These are phyloP conservation scores for Exobasidium cylindrosporum DNA, from an alignment of 1,284 basidiomycete genomes.

Conservation along the genomic window DNA sequence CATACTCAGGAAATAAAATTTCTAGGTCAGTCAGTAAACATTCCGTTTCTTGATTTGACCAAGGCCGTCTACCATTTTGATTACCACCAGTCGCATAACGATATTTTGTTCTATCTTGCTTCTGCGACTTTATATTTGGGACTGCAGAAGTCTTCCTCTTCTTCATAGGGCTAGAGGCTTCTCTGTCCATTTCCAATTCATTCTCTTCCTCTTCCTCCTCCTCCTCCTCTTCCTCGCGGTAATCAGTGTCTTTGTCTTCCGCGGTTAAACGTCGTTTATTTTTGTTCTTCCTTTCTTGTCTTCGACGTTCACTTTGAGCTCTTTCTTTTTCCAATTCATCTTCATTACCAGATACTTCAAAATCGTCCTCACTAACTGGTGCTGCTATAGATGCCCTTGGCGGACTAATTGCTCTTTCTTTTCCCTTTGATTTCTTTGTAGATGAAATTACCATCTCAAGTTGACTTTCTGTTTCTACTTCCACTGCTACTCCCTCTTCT, in stretches of 20 bases:
- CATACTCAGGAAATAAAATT: constrained; percentile 22
- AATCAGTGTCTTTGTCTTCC: not conserved
- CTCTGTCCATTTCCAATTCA: too few relatives aligned
- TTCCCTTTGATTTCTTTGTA: not conserved
- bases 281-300: not conserved
- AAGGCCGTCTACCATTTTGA: constrained; percentile 26
- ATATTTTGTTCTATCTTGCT: not conserved
- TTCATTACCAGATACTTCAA: not conserved
- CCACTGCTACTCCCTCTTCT: not conserved
- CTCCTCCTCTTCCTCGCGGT: not conserved
- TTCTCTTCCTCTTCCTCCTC: too few relatives aligned
- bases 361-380: not conserved
- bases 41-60: constrained; percentile 23
- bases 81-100: constrained; percentile 36
- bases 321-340: not conserved
- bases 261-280: not conserved
- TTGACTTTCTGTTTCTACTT: too few relatives aligned
- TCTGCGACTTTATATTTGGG: not conserved
- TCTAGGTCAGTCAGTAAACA: constrained; percentile 24
- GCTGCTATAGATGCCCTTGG: not conserved
- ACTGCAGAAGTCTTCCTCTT: not conserved
- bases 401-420: not conserved
- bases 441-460: not conserved
- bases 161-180: not conserved
- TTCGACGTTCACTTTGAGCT: not conserved